phyloP scores from a whole-genome alignment of 148 eudicot genomes.

The Gaultheria prostrata region DNA sequence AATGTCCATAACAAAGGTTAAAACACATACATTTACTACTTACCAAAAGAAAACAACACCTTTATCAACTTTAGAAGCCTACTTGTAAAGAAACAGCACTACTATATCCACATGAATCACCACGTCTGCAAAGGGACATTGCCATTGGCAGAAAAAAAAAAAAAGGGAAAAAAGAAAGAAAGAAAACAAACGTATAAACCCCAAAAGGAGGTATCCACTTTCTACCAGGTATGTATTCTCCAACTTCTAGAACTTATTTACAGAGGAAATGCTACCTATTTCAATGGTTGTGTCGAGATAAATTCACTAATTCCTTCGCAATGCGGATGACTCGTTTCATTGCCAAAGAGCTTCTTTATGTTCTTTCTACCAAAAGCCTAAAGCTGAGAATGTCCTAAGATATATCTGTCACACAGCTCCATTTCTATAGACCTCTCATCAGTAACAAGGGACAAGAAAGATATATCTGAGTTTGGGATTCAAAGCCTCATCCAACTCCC shows the following conservation, averaged over 20 bases:
- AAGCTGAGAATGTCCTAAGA: background rate
- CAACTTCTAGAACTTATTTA: background rate
- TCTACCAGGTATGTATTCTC: background rate
- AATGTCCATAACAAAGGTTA: background rate
- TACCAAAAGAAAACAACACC: background rate
- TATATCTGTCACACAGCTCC: background rate
- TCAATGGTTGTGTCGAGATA: background rate
- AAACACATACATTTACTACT: background rate
- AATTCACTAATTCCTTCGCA: background rate
- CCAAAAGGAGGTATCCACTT: background rate
- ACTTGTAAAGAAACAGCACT: conserved; percentile 1
- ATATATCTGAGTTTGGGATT: background rate
- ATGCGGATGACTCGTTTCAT: background rate
- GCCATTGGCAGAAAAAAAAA: background rate
- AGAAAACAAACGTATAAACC: background rate
- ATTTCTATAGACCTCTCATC: background rate
- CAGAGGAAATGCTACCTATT: background rate
- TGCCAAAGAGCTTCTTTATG: background rate
- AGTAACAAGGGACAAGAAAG: background rate
- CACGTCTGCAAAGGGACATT: background rate
- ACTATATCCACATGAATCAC: background rate
- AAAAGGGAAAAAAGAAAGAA: background rate
- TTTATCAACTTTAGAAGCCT: background rate
- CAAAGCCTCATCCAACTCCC: background rate
- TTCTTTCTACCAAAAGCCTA: background rate